A percentile compares a stretch with the other conserved stretches of the same genome.
Evolutionary conservation across 805 yeast genomes (phyloP).

Genomic region (Cyberlindnera saturnus): DNA sequence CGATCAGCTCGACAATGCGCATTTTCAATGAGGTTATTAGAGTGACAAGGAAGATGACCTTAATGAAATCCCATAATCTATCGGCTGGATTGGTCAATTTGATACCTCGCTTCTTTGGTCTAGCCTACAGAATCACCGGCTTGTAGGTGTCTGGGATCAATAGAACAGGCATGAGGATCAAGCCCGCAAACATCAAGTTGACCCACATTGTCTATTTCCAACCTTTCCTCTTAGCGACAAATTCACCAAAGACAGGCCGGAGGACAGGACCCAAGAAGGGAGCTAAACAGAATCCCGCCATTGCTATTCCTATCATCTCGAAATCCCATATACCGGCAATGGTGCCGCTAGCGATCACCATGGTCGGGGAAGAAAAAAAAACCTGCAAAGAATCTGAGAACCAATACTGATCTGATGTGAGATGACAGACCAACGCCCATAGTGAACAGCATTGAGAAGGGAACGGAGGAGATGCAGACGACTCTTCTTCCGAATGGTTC

Average conservation of each 20-base stretch:
- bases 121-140: conserved; percentile 50
- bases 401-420: conserved; percentile 55
- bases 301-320: conserved; percentile 59
- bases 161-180: conserved; percentile 40
- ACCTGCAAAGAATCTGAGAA: conserved; percentile 71
- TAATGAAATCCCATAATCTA: conserved; percentile 33
- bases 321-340: conserved; percentile 71
- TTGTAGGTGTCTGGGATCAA: conserved; percentile 63
- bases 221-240: conserved; percentile 53
- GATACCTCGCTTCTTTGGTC: conserved; percentile 58
- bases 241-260: conserved; percentile 73
- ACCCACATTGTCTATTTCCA: conserved; percentile 75
- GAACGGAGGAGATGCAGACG: conserved; percentile 53
- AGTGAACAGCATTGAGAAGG: conserved; percentile 61
- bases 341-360: conserved; percentile 83
- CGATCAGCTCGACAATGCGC: conserved; percentile 72
- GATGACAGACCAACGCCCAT: conserved; percentile 67
- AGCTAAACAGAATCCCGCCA: conserved; percentile 71
- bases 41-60: conserved; percentile 41
- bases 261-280: conserved; percentile 78
- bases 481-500: conserved; percentile 62
- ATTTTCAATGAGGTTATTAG: conserved; percentile 60
- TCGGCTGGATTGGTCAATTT: conserved; percentile 34
- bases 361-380: conserved; percentile 73
- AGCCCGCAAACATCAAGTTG: conserved; percentile 58